Conservation (phyloP, 805 yeast genomes). For the Pichia kluyveri region DNA sequence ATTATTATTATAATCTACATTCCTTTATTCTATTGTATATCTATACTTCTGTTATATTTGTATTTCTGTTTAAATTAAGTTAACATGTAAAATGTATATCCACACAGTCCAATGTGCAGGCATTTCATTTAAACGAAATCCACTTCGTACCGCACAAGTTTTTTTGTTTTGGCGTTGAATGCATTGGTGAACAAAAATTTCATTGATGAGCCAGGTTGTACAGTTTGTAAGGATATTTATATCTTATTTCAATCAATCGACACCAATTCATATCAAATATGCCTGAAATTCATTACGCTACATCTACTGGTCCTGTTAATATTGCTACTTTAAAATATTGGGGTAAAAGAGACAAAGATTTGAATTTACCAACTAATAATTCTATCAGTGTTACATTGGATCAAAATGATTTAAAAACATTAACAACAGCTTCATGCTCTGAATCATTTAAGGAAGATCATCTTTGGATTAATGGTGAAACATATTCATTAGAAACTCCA, state of each 20-base stretch:
- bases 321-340: conserved; percentile 97
- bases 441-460: conserved; percentile 49
- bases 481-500: conserved; percentile 58
- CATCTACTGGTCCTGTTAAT: conserved; percentile 94
- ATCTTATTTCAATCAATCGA: not conserved
- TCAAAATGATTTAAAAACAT: conserved; percentile 83
- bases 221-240: too few relatives aligned
- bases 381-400: conserved; percentile 91
- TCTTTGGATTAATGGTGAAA: conserved; percentile 80
- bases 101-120: too few relatives aligned
- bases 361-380: conserved; percentile 92
- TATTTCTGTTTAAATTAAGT: not conserved
- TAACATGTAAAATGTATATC: too few relatives aligned
- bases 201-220: too few relatives aligned
- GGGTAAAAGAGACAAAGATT: conserved; percentile 90
- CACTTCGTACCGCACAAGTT: too few relatives aligned
- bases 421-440: conserved; percentile 79
- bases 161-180: too few relatives aligned
- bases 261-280: conserved; percentile 5
- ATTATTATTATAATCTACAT: too few relatives aligned
- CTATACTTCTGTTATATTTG: not conserved
- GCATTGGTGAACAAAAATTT: too few relatives aligned
- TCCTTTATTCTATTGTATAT: not conserved
- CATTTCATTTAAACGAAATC: too few relatives aligned
- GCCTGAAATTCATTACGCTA: conserved; percentile 47